Evolutionary conservation across 257 asterid genomes (phyloP).

Genomic region (Scutellaria minor): DNA sequence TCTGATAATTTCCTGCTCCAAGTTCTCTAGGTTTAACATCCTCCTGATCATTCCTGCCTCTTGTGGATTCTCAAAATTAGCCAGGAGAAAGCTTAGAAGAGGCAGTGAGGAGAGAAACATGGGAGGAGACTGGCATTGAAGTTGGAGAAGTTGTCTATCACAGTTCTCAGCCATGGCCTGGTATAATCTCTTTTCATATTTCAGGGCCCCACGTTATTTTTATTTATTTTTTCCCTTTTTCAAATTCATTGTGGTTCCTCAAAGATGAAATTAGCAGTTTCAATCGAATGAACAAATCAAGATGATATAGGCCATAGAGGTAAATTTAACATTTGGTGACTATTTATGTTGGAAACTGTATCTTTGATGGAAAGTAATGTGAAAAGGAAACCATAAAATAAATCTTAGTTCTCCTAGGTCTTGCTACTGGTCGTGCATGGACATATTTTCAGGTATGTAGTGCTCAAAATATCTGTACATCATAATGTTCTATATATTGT

Average conservation of each 20-base stretch:
- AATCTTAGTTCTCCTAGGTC: conserved; percentile 17
- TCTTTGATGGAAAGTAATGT: background rate
- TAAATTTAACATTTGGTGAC: background rate
- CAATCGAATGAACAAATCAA: background rate
- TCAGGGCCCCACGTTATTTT: background rate
- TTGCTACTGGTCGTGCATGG: background rate
- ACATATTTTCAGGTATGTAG: background rate
- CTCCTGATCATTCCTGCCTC: conserved; percentile 5
- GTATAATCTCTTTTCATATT: conserved; percentile 41
- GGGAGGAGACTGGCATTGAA: conserved; percentile 96
- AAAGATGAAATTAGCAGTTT: background rate
- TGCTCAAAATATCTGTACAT: background rate
- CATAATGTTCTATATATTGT: background rate
- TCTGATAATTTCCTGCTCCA: conserved; percentile 10
- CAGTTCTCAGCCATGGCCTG: conserved; percentile 99
- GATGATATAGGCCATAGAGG: background rate
- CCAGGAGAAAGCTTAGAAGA: conserved; percentile 98
- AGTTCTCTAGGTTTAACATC: background rate
- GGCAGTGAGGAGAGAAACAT: conserved; percentile 96
- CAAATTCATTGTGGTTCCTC: background rate
- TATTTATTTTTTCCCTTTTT: background rate
- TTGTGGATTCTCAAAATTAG: conserved; percentile 43
- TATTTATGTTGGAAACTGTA: background rate
- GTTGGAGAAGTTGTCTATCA: conserved; percentile 93
- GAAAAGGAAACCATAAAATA: background rate